Conservation (phyloP, 2,329 filamentous ascomycete species). For the Ophiostoma piceae region DNA sequence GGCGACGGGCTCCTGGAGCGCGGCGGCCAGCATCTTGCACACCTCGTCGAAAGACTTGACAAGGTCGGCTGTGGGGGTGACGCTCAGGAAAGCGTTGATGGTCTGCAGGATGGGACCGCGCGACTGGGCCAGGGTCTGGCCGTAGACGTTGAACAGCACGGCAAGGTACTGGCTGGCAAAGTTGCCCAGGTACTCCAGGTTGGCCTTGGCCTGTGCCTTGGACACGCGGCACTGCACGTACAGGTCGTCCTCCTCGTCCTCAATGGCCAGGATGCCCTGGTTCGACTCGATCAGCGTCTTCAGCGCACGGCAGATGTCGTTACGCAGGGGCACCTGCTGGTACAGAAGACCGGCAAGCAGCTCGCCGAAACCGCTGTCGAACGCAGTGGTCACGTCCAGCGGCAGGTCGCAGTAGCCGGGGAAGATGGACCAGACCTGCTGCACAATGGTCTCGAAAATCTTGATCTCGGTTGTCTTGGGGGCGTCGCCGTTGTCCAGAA, state of each 20-base stretch:
- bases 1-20: constrained; percentile 51
- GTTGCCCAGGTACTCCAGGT: constrained; percentile 70
- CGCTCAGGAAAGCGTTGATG: constrained; percentile 90
- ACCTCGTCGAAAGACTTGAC: constrained; percentile 86
- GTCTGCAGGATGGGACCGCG: constrained; percentile 87
- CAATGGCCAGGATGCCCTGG: constrained; percentile 67
- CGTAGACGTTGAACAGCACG: constrained; percentile 98
- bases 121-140: constrained; percentile 87
- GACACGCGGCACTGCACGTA: constrained; percentile 73
- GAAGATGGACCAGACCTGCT: constrained; percentile 90
- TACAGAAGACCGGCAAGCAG: constrained; percentile 88
- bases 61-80: constrained; percentile 71
- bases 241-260: constrained; percentile 63
- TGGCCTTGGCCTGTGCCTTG: constrained; percentile 68
- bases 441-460: constrained; percentile 93
- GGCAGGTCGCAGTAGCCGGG: constrained; percentile 94
- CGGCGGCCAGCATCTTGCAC: constrained; percentile 71
- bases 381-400: constrained; percentile 67
- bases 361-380: constrained; percentile 86
- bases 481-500: constrained; percentile 72
- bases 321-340: constrained; percentile 78
- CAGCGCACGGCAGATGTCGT: constrained; percentile 80
- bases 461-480: constrained; percentile 96
- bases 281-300: constrained; percentile 89
- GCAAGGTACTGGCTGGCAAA: constrained; percentile 87